Conservation (phyloP, 2,329 filamentous ascomycete genomes). For the Diplodia sapinea region DNA sequence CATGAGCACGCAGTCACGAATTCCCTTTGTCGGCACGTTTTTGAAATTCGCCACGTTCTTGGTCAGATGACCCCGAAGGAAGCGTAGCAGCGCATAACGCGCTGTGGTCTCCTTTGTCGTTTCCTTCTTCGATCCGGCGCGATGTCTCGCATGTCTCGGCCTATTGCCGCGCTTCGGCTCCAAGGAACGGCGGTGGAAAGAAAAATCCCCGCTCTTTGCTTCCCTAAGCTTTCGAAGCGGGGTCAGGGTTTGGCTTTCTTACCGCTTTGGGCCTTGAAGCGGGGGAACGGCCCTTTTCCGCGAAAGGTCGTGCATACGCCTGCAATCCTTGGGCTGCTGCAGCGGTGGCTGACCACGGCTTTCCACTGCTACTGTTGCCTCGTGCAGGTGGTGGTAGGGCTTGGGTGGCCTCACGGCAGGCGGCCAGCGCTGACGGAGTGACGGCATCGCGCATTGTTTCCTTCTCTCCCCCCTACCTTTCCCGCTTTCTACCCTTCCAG, state of each 20-base stretch:
- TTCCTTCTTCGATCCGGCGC: not conserved
- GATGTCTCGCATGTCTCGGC: not conserved
- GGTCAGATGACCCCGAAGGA: not conserved
- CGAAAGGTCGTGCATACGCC: slow-evolving; percentile 11
- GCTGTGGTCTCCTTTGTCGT: not conserved
- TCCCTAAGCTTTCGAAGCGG: slow-evolving; percentile 8
- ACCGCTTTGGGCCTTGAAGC: not conserved
- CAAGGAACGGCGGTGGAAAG: not conserved
- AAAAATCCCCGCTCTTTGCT: slow-evolving; percentile 3
- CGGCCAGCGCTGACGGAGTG: slow-evolving; percentile 3
- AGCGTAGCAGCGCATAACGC: not conserved
- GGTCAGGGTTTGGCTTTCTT: slow-evolving; percentile 21
- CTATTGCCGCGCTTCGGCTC: not conserved
- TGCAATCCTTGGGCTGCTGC: not conserved
- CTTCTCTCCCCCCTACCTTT: not conserved
- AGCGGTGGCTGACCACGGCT: not conserved
- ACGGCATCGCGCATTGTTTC: slow-evolving; percentile 11
- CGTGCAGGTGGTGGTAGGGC: too few species aligned
- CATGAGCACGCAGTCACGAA: slow-evolving; percentile 9
- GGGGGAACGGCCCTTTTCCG: slow-evolving; percentile 10
- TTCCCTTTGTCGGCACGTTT: slow-evolving; percentile 1
- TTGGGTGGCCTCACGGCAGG: too few species aligned
- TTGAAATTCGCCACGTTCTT: not conserved
- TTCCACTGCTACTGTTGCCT: too few species aligned
- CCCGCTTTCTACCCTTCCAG: not conserved